Percentiles rank a stretch among this genome's conserved stretches.
Evolutionary conservation across 768 basidiomycete genomes (phyloP).

Genomic region (Hebeloma cylindrosporum): DNA sequence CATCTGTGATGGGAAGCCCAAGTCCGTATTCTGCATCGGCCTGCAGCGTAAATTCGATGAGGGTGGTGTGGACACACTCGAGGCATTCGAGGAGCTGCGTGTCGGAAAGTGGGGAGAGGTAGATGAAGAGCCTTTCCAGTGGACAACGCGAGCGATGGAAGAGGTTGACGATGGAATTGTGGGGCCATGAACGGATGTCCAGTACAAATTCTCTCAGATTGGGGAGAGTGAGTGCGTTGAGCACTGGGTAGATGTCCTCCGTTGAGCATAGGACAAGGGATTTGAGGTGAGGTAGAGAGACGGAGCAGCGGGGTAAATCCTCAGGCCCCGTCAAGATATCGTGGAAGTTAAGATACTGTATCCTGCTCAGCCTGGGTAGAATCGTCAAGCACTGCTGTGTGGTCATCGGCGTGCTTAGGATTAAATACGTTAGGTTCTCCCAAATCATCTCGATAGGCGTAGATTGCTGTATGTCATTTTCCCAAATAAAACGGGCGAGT

Average conservation of each 20-base stretch:
- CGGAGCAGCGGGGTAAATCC: constrained; percentile 1
- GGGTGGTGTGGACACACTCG: constrained; percentile 16
- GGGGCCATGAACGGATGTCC: constrained; percentile 17
- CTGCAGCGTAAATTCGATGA: constrained; percentile 26
- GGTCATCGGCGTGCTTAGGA: constrained; percentile 13
- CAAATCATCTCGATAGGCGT: constrained; percentile 16
- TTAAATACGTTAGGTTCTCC: constrained; percentile 16
- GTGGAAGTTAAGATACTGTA: constrained; percentile 16
- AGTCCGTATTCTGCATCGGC: not conserved
- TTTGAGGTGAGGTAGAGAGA: constrained; percentile 16
- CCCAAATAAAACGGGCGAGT: constrained; percentile 20
- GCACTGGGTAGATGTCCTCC: constrained; percentile 6
- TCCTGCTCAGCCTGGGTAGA: constrained; percentile 9
- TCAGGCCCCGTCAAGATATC: constrained; percentile 7
- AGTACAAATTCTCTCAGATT: constrained; percentile 17
- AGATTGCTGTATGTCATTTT: constrained; percentile 9
- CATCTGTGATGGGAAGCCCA: constrained; percentile 15
- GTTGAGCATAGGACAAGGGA: constrained; percentile 13
- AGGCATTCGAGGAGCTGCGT: constrained; percentile 20
- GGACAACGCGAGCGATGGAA: constrained; percentile 22
- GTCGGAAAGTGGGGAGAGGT: constrained; percentile 19
- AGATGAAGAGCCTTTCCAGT: constrained; percentile 22
- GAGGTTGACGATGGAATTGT: constrained; percentile 10
- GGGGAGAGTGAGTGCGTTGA: constrained; percentile 15
- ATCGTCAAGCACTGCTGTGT: constrained; percentile 17